Conservation (phyloP, 495 filamentous ascomycete genomes). For the Sordaria brevicollis region DNA sequence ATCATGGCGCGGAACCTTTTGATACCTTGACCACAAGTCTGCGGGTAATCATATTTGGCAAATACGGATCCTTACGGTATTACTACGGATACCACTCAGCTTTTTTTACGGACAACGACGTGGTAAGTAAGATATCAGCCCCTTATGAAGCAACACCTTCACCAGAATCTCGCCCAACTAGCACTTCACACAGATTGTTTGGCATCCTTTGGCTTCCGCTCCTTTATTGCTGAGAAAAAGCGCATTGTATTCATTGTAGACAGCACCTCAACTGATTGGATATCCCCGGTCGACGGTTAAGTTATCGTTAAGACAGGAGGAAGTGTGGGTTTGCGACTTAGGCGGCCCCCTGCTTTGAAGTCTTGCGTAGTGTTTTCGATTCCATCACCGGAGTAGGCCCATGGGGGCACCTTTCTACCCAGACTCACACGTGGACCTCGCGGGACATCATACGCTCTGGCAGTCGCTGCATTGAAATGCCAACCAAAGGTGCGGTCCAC, state of each 20-base stretch:
- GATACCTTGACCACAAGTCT: conserved; percentile 6
- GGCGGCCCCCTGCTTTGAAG: conserved; percentile 25
- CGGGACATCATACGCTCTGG: conserved; percentile 3
- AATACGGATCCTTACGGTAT: not conserved
- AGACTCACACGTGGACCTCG: conserved; percentile 16
- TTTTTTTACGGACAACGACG: not conserved
- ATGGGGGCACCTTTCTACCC: not conserved
- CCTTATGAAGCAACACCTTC: not conserved
- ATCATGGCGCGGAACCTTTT: conserved; percentile 1
- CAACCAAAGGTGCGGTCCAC: conserved; percentile 14
- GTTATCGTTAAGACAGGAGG: conserved; percentile 3
- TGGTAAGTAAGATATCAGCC: not conserved
- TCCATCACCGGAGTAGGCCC: conserved; percentile 15
- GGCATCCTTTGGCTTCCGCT: not conserved
- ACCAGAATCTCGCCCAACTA: not conserved
- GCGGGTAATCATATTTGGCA: conserved; percentile 2
- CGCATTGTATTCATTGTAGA: not conserved
- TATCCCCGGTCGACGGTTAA: not conserved
- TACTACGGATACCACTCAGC: not conserved
- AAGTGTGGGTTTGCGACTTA: conserved; percentile 18
- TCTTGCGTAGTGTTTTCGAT: conserved; percentile 22
- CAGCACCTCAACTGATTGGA: not conserved
- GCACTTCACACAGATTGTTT: not conserved
- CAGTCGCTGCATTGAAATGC: conserved; percentile 6
- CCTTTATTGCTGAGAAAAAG: not conserved